Evolutionary conservation across 2,329 filamentous ascomycete genomes (phyloP).

Genomic region (Penicillium thymicola): DNA sequence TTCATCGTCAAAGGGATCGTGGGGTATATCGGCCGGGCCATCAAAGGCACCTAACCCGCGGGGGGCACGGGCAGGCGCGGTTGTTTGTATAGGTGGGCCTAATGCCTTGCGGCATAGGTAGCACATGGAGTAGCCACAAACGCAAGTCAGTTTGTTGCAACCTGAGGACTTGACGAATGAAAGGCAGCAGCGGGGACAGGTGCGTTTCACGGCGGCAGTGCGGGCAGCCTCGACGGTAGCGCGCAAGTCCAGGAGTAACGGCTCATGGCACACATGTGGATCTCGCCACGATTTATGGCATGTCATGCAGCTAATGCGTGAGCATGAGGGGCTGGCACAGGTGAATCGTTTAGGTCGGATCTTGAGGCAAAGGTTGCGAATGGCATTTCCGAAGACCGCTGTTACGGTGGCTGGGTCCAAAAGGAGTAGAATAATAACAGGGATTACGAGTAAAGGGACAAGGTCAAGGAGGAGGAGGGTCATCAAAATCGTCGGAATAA

Average conservation of each 20-base stretch:
- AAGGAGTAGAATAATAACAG: conserved; percentile 56
- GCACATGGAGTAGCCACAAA: conserved; percentile 97
- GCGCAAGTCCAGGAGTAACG: conserved; percentile 73
- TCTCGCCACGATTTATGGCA: conserved; percentile 83
- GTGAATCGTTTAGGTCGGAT: conserved; percentile 72
- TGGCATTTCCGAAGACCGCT: conserved; percentile 55
- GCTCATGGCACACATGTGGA: conserved; percentile 86
- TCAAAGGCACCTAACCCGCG: conserved; percentile 43
- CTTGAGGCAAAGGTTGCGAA: conserved; percentile 66
- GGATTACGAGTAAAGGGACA: conserved; percentile 47
- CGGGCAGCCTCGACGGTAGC: conserved; percentile 90
- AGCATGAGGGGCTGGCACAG: conserved; percentile 69
- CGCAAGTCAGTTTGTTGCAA: conserved; percentile 95
- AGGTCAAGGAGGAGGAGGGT: conserved; percentile 43
- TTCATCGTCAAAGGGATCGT: conserved; percentile 8
- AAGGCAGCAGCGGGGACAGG: conserved; percentile 86
- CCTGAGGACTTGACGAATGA: conserved; percentile 90
- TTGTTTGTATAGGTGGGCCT: conserved; percentile 24
- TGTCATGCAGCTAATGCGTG: conserved; percentile 69
- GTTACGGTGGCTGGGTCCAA: conserved; percentile 51
- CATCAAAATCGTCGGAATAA: conserved; percentile 51
- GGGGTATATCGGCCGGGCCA: conserved; percentile 29
- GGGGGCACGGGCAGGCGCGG: not conserved
- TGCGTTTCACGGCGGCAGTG: conserved; percentile 89
- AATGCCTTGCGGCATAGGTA: conserved; percentile 83